These are phyloP conservation scores for Huntiella decipiens DNA, from an alignment of 2,329 filamentous ascomycete genomes.

Conservation along the genomic window DNA sequence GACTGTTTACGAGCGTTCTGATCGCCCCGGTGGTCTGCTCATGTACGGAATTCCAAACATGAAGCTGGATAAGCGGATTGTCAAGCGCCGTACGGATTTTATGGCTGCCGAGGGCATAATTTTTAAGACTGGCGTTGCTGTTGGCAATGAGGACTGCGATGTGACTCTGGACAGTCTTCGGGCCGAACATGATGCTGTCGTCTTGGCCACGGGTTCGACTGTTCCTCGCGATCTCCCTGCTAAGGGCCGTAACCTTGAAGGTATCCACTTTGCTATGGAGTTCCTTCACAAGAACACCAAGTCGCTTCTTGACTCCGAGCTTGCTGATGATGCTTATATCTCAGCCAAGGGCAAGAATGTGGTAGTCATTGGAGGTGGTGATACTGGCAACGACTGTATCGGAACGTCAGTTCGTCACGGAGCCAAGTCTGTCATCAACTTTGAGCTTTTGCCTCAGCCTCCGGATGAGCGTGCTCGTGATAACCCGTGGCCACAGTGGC, in stretches of 20 bases:
- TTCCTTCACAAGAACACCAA: slow-evolving; percentile 97
- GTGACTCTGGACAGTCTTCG: slow-evolving; percentile 55
- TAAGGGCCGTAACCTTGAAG: slow-evolving; percentile 68
- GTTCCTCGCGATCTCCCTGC: slow-evolving; percentile 86
- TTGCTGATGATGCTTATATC: slow-evolving; percentile 71
- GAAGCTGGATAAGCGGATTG: slow-evolving; percentile 96
- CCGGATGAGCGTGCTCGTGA: slow-evolving; percentile 76
- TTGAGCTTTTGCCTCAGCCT: slow-evolving; percentile 84
- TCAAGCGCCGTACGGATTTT: slow-evolving; percentile 87
- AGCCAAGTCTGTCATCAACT: slow-evolving; percentile 90
- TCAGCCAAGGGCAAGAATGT: slow-evolving; percentile 92
- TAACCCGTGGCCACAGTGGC: slow-evolving; percentile 98
- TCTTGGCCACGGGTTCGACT: slow-evolving; percentile 83
- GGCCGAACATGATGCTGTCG: slow-evolving; percentile 58
- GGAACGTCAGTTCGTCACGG: slow-evolving; percentile 91
- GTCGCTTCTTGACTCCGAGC: slow-evolving; percentile 79
- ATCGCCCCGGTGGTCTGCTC: slow-evolving; percentile 74
- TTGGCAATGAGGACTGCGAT: slow-evolving; percentile 44
- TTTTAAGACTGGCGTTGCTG: slow-evolving; percentile 58
- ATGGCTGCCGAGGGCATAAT: slow-evolving; percentile 76
- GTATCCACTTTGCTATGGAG: slow-evolving; percentile 93
- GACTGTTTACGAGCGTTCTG: slow-evolving; percentile 81
- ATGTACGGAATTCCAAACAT: slow-evolving; percentile 99
- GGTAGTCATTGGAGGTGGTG: slow-evolving; percentile 90
- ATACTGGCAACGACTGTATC: slow-evolving; percentile 95